Conservation (phyloP, 2,329 filamentous ascomycete species). For the Bisporella sp. region DNA sequence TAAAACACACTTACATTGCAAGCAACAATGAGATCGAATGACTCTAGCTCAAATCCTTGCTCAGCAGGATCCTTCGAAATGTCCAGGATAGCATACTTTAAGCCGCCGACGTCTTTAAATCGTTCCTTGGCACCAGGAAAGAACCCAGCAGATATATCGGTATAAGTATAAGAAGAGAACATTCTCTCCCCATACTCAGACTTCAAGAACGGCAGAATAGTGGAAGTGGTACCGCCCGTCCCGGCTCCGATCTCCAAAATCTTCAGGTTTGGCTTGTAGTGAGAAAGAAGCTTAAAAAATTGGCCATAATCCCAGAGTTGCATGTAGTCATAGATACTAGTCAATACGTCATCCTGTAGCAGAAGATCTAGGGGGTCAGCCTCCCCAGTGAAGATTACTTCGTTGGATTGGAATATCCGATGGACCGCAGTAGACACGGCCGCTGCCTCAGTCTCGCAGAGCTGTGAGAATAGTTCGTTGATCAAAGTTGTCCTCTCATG, state of each 20-base stretch:
- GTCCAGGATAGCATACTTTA: conserved; percentile 28
- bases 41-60: conserved; percentile 28
- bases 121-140: conserved; percentile 27
- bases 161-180: conserved; percentile 14
- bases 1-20: conserved; percentile 10
- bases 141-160: conserved; percentile 23
- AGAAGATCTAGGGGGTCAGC: background rate
- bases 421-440: background rate
- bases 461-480: background rate
- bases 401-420: background rate
- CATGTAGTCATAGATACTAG: background rate
- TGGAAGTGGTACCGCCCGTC: conserved; percentile 17
- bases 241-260: conserved; percentile 28
- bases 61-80: conserved; percentile 24
- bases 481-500: background rate
- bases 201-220: conserved; percentile 10
- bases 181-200: background rate
- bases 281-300: background rate
- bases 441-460: background rate
- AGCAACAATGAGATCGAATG: conserved; percentile 23
- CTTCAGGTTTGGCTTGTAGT: conserved; percentile 10
- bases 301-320: too few relatives aligned
- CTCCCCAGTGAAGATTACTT: background rate
- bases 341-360: background rate
- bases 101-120: conserved; percentile 23